Percentiles rank a stretch among this genome's conserved stretches.
Evolutionary conservation across 257 asterid species (phyloP).

Genomic region (Fraxinus pennsylvanica): DNA sequence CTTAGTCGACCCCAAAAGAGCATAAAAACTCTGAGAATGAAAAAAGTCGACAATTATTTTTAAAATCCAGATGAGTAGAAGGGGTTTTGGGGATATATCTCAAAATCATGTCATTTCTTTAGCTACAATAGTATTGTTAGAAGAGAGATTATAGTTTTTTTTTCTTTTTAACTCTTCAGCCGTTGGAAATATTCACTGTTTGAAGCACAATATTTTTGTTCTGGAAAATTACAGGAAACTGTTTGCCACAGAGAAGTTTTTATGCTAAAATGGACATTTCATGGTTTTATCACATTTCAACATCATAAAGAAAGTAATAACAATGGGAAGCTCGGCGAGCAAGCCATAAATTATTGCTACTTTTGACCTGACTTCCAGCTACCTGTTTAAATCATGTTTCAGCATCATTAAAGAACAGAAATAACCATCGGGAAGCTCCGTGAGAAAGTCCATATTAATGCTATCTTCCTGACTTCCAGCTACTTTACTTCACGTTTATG

Average conservation of each 20-base stretch:
- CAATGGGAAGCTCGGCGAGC: not conserved
- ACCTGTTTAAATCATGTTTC: not conserved
- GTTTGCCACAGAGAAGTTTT: not conserved
- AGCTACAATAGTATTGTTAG: no score
- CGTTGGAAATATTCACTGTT: not conserved
- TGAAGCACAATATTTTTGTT: not conserved
- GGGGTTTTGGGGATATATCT: no score
- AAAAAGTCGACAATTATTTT: not conserved
- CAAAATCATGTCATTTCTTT: no score
- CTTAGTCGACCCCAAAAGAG: not conserved
- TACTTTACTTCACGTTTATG: not conserved
- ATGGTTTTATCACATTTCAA: not conserved
- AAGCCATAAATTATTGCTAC: not conserved
- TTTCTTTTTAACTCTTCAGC: not conserved
- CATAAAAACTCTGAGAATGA: not conserved
- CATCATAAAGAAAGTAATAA: not conserved
- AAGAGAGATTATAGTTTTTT: no score
- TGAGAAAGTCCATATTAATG: not conserved
- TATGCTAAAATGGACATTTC: no score
- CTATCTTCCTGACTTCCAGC: not conserved
- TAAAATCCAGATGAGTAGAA: no score
- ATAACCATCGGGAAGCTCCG: not conserved
- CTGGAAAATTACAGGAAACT: not conserved
- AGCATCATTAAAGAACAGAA: not conserved
- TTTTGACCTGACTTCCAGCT: not conserved